Percentiles rank a stretch among this genome's conserved stretches.
Conservation (phyloP, 495 filamentous ascomycete species). For the Pyrenopolyporus hunteri region DNA sequence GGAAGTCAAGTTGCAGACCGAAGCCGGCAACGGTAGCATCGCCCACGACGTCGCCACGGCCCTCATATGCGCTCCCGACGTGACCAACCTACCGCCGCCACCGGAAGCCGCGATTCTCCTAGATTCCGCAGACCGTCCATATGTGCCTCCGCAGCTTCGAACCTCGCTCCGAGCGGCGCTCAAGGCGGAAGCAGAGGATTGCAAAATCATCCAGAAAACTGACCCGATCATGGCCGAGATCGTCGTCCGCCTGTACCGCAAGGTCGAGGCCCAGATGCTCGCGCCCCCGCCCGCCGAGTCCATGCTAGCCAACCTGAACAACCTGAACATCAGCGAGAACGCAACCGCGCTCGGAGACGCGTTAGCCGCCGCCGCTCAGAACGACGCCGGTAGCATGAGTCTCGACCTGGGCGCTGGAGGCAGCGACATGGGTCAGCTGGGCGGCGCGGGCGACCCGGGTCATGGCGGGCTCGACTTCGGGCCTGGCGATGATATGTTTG, state of each 20-base stretch:
- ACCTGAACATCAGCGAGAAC: slow-evolving; percentile 37
- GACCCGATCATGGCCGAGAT: slow-evolving; percentile 69
- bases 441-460: slow-evolving; percentile 24
- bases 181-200: slow-evolving; percentile 65
- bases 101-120: slow-evolving; percentile 33
- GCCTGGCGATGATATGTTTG: slow-evolving; percentile 37
- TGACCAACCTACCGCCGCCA: slow-evolving; percentile 54
- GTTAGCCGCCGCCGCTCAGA: slow-evolving; percentile 43
- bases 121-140: slow-evolving; percentile 33
- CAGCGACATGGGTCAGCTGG: slow-evolving; percentile 34
- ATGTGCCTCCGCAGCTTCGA: slow-evolving; percentile 42
- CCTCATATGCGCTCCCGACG: slow-evolving; percentile 74
- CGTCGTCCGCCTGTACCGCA: slow-evolving; percentile 75
- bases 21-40: slow-evolving; percentile 61
- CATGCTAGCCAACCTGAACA: slow-evolving; percentile 41
- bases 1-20: slow-evolving; percentile 64
- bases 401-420: slow-evolving; percentile 33
- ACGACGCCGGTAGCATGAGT: slow-evolving; percentile 35
- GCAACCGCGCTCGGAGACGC: slow-evolving; percentile 43
- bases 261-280: slow-evolving; percentile 68
- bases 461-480: slow-evolving; percentile 38
- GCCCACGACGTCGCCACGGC: slow-evolving; percentile 77
- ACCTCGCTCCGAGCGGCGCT: slow-evolving; percentile 72
- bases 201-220: slow-evolving; percentile 63
- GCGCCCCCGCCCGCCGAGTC: slow-evolving; percentile 41